phyloP scores from a whole-genome alignment of 805 yeast species.

The Candida mattraensis region DNA sequence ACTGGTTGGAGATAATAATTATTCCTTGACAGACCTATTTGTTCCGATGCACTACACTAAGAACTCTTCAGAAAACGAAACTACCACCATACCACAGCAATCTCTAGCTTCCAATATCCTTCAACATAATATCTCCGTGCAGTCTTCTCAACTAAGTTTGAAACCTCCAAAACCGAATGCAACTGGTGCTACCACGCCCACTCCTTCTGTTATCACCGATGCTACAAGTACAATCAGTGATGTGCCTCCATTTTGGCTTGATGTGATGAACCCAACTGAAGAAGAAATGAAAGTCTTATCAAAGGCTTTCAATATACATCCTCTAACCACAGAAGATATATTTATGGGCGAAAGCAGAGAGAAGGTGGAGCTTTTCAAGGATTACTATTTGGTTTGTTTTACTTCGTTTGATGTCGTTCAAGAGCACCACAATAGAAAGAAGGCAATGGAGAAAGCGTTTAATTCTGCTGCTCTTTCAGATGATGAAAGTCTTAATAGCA shows the following conservation, averaged over 20 bases:
- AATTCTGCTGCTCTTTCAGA: slow-evolving; percentile 16
- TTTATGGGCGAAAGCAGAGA: slow-evolving; percentile 92
- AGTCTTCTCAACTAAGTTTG: slow-evolving; percentile 16
- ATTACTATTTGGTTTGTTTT: slow-evolving; percentile 90
- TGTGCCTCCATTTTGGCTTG: slow-evolving; percentile 85
- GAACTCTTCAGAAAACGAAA: slow-evolving; percentile 4
- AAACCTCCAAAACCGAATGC: slow-evolving; percentile 13
- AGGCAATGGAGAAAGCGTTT: slow-evolving; percentile 25
- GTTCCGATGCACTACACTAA: slow-evolving; percentile 41
- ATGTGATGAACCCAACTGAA: slow-evolving; percentile 88
- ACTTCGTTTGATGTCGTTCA: slow-evolving; percentile 79
- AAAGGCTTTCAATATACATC: slow-evolving; percentile 92
- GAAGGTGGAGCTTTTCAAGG: slow-evolving; percentile 88
- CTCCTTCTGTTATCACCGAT: slow-evolving; percentile 26
- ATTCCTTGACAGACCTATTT: slow-evolving; percentile 62
- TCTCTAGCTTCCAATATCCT: no score
- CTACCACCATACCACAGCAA: slow-evolving; percentile 4
- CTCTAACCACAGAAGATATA: slow-evolving; percentile 94
- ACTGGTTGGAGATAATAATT: slow-evolving; percentile 52
- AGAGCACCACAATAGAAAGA: slow-evolving; percentile 50
- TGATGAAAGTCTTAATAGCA: slow-evolving; percentile 18
- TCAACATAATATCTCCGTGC: slow-evolving; percentile 9
- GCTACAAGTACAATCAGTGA: slow-evolving; percentile 29
- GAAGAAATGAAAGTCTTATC: slow-evolving; percentile 93
- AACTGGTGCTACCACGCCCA: slow-evolving; percentile 24